These are phyloP conservation scores for Dendrostoma leiphaemia DNA, from an alignment of 2,329 filamentous ascomycete species.

Conservation along the genomic window DNA sequence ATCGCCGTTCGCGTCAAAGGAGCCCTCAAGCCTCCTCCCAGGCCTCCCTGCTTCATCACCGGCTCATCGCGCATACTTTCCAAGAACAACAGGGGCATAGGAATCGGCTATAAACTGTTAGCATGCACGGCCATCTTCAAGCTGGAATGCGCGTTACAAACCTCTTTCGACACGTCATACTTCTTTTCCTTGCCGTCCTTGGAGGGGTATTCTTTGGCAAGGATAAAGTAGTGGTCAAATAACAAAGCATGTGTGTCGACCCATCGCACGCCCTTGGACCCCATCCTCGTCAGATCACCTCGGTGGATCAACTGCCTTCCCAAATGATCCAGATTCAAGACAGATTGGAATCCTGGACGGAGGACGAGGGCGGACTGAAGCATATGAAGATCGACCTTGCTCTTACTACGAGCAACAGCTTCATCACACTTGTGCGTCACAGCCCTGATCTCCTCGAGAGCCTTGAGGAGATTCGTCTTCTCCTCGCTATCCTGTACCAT, in stretches of 20 bases:
- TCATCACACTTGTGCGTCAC: slow-evolving; percentile 90
- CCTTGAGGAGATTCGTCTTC: slow-evolving; percentile 77
- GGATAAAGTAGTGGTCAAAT: slow-evolving; percentile 94
- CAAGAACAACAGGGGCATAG: slow-evolving; percentile 90
- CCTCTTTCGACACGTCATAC: slow-evolving; percentile 91
- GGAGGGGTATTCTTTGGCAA: slow-evolving; percentile 75
- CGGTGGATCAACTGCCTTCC: slow-evolving; percentile 85
- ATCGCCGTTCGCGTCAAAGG: slow-evolving; percentile 58
- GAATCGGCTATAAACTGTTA: slow-evolving; percentile 64
- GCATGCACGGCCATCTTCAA: slow-evolving; percentile 1
- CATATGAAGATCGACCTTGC: slow-evolving; percentile 86
- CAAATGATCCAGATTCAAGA: slow-evolving; percentile 91
- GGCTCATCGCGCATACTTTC: slow-evolving; percentile 92
- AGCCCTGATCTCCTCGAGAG: slow-evolving; percentile 86
- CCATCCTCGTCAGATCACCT: slow-evolving; percentile 85
- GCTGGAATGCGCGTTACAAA: slow-evolving; percentile 26
- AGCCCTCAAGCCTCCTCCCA: slow-evolving; percentile 69
- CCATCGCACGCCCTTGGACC: slow-evolving; percentile 86
- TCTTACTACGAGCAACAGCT: slow-evolving; percentile 87
- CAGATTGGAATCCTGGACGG: slow-evolving; percentile 81
- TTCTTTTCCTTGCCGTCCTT: slow-evolving; percentile 73
- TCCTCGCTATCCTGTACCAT: slow-evolving; percentile 85
- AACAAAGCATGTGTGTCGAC: slow-evolving; percentile 90
- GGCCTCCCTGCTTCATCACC: slow-evolving; percentile 77
- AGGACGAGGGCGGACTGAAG: slow-evolving; percentile 80